Conservation (phyloP, 2,329 filamentous ascomycete species). For the Trichoderma guizhouense region DNA sequence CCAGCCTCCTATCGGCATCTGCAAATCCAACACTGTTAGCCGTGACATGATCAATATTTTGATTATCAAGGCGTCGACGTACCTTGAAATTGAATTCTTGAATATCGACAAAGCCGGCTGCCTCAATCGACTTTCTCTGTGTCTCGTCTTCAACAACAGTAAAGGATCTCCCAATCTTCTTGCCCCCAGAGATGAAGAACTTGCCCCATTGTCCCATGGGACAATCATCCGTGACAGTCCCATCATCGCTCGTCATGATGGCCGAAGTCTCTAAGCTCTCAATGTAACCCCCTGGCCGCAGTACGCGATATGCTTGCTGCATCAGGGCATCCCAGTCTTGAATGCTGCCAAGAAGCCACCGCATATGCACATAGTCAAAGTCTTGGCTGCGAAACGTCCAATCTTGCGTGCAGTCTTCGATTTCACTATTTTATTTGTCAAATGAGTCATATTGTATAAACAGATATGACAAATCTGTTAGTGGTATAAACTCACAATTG, state of each 20-base stretch:
- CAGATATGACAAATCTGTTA: slow-evolving; percentile 14
- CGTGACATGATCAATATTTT: too few species aligned
- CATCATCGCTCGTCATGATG: slow-evolving; percentile 29
- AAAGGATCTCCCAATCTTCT: slow-evolving; percentile 32
- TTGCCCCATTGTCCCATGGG: slow-evolving; percentile 28
- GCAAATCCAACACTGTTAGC: not conserved
- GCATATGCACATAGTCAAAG: slow-evolving; percentile 60
- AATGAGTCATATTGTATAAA: not conserved
- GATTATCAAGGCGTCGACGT: not conserved
- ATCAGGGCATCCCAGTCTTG: slow-evolving; percentile 54
- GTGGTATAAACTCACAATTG: slow-evolving; percentile 5
- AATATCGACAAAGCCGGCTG: slow-evolving; percentile 28
- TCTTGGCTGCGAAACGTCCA: slow-evolving; percentile 31
- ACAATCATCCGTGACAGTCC: slow-evolving; percentile 27
- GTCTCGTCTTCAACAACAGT: slow-evolving; percentile 25
- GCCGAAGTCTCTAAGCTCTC: slow-evolving; percentile 32
- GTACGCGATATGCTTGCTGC: slow-evolving; percentile 46
- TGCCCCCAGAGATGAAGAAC: slow-evolving; percentile 29
- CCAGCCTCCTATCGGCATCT: slow-evolving; percentile 26
- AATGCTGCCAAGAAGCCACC: slow-evolving; percentile 54
- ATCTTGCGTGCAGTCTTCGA: slow-evolving; percentile 32
- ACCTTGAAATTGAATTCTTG: slow-evolving; percentile 25
- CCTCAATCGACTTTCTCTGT: slow-evolving; percentile 23
- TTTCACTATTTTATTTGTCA: slow-evolving; percentile 20
- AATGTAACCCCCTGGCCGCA: slow-evolving; percentile 54